Base-by-base conservation (phyloP, 345 rosid species). In the Bruguiera sexangula region DNA sequence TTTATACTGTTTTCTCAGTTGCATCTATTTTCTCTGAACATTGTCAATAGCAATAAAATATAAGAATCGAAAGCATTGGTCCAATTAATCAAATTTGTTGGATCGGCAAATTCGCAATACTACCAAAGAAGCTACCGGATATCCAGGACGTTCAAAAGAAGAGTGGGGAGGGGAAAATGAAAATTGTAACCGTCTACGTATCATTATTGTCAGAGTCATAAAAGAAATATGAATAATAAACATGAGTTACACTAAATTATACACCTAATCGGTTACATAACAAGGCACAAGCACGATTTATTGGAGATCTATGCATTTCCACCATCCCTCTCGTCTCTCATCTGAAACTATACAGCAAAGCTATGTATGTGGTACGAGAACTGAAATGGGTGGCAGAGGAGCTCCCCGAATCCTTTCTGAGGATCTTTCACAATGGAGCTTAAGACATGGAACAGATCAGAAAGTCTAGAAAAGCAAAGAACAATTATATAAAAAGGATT, bases 291-390 rank as follows among this genome's bases (percentile, higher is more conserved):
- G 71, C 83, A 73, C 69, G 76, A 66, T 73, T 85, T 76, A 76
- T 78, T 75, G 48, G 60, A 69, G 52, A 68, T 65, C 78, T 73
- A 76, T 69, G 68, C 56, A 67, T 68, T 65, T 70, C 75, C 64
- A 72, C 68, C 66, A 73, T 27, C 71, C 70, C 78, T 58, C 70
- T 70, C 46, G 69, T 73, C 76, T 68, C 68, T 80, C 69, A 64
- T 22, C 63, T 34, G 27, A 73, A 61, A 77, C 85, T 85, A 80
- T 82, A 85, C 86, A 82, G 71, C 63, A 78, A 67, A 75, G 73
- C 78, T 77, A 71, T 54, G 73, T 37, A 74, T 48, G 76, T 70
- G 82, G 66, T 73, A 81, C 80, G 21, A 75, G 32, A 30, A 75
- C 43, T 55, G 73, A 66, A 43, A 63, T 58, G 69, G 48, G 11